Conservation (phyloP, 805 yeast species). For the Ogataea paraovalis region DNA sequence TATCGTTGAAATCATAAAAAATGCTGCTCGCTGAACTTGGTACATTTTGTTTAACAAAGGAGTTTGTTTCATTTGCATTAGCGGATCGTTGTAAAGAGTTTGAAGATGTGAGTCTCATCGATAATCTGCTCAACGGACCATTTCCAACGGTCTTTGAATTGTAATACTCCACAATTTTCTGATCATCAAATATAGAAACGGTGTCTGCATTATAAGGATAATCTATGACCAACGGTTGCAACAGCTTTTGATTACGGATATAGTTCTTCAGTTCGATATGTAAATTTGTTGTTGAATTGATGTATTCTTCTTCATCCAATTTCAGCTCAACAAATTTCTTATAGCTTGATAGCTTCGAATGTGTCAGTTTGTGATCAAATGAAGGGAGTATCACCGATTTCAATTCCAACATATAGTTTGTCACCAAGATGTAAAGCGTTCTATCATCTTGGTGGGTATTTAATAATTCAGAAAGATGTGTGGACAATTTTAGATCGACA, state of each 20-base stretch:
- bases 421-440: conserved; percentile 22
- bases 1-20: conserved; percentile 12
- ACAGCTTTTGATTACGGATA: conserved; percentile 21
- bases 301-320: conserved; percentile 22
- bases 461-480: conserved; percentile 15
- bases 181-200: conserved; percentile 16
- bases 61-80: too few species aligned
- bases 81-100: background rate
- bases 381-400: conserved; percentile 20
- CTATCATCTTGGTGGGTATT: conserved; percentile 28
- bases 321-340: conserved; percentile 16
- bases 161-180: conserved; percentile 16
- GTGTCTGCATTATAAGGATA: conserved; percentile 19
- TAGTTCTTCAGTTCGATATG: conserved; percentile 21
- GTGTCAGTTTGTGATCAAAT: conserved; percentile 19
- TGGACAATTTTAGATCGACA: conserved; percentile 21
- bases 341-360: conserved; percentile 19
- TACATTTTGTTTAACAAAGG: background rate
- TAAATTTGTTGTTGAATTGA: conserved; percentile 7
- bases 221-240: conserved; percentile 28
- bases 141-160: conserved; percentile 11
- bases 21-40: background rate
- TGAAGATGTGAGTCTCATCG: background rate
- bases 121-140: conserved; percentile 13
- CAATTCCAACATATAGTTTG: conserved; percentile 22